phyloP scores from a whole-genome alignment of 345 rosid genomes.

The Eutrema yunnanense region DNA sequence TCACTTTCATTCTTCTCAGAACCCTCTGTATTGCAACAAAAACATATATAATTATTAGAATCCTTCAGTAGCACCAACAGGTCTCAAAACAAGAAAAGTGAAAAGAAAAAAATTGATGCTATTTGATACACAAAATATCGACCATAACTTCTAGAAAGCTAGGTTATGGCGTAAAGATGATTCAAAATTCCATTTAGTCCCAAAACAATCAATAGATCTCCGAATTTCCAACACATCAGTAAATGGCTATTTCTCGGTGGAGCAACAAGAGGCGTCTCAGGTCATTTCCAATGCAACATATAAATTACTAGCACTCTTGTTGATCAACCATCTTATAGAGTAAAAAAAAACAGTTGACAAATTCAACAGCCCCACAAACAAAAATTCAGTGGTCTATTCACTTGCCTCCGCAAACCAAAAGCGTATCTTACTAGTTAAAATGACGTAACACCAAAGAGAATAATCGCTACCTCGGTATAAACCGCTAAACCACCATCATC shows the following conservation, averaged over 20 bases:
- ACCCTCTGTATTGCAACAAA: slow-evolving; percentile 50
- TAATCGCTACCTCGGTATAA: neutral
- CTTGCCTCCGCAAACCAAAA: neutral
- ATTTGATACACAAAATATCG: neutral
- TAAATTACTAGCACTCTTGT: neutral
- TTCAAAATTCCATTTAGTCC: neutral
- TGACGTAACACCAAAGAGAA: neutral
- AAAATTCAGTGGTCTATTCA: neutral
- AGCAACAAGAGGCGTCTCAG: neutral
- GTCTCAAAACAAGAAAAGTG: neutral
- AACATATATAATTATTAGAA: neutral
- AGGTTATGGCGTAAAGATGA: neutral
- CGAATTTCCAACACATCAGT: neutral
- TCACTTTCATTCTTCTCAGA: slow-evolving; percentile 52
- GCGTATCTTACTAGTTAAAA: neutral
- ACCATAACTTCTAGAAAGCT: neutral
- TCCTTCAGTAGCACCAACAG: neutral
- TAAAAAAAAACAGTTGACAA: neutral
- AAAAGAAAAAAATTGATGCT: neutral
- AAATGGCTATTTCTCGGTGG: neutral
- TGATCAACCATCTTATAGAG: neutral
- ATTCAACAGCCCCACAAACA: neutral
- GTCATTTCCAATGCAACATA: neutral
- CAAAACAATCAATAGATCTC: neutral
- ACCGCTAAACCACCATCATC: neutral